These are phyloP conservation scores for Scutellaria galericulata DNA, from an alignment of 257 asterid genomes.

Conservation along the genomic window DNA sequence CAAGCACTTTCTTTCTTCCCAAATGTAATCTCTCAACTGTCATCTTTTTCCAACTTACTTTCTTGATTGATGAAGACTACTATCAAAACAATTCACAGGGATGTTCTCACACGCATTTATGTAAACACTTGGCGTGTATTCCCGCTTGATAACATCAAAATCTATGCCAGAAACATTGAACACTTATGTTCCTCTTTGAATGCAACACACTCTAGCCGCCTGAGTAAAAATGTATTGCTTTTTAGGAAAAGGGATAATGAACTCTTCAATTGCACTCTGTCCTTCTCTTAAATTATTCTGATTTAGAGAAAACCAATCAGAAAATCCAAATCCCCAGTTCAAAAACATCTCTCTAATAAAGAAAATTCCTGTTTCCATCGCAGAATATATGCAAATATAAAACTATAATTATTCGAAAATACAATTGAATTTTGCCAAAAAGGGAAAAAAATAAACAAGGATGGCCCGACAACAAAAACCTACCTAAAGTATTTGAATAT, in stretches of 20 bases:
- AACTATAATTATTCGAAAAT: conserved; percentile 37
- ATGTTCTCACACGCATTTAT: conserved; percentile 30
- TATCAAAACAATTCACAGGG: conserved; percentile 26
- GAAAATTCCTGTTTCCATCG: conserved; percentile 38
- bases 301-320: conserved; percentile 43
- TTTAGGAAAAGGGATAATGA: conserved; percentile 35
- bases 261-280: conserved; percentile 29
- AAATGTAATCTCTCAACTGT: conserved; percentile 48
- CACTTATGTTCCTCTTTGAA: conserved; percentile 36
- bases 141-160: conserved; percentile 23
- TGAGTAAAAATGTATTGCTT: conserved; percentile 33
- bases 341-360: conserved; percentile 39
- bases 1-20: conserved; percentile 70
- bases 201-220: conserved; percentile 45
- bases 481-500: conserved; percentile 58
- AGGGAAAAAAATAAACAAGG: conserved; percentile 24
- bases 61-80: conserved; percentile 31
- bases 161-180: conserved; percentile 43
- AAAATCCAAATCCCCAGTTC: conserved; percentile 53
- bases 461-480: conserved; percentile 51
- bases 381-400: conserved; percentile 17
- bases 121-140: conserved; percentile 24
- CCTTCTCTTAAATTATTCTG: conserved; percentile 35
- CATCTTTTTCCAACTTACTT: conserved; percentile 42
- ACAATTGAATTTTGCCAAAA: conserved; percentile 35